Base-by-base conservation (phyloP, 2,329 filamentous ascomycete species). In the Pezicula rhizophila region DNA sequence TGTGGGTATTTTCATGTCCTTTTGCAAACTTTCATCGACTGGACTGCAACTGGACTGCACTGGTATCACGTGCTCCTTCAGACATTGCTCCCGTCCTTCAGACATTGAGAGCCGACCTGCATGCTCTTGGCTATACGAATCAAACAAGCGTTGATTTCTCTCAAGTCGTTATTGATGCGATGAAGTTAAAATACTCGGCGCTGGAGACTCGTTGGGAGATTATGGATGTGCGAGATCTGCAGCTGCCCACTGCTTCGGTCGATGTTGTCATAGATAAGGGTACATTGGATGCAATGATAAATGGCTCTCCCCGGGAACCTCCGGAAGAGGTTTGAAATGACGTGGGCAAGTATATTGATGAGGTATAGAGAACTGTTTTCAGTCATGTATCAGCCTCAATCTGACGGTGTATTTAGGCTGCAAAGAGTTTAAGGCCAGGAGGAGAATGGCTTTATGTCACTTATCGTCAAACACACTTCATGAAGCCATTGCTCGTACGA, bases 71-170 rank as follows among this genome's bases (percentile, higher is more conserved):
- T 35, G 33, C 33, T 41, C 17, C 43, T 25, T 23, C 50, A 81
- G 77, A 74, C 71, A 1, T 64, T 82, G 5, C n/a, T n/a, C n/a
- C n/a, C n/a, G n/a, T 41, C 17, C 43, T 25, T 23, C 50, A 81
- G 77, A 74, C 71, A 1, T 64, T 82, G 5, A 77, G 78, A 2
- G 60, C 65, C 23, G 72, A 79, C 39, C 66, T 82, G 4, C 60
- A 68, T 5, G 49, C 59, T 5, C 62, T 62, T 8, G 75, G 77
- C 28, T 82, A 81, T 58, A 66, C 53, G 4, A 67, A 71, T 31
- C 78, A 82, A 56, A 62, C 76, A 4, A 80, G 76, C 53, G 65
- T 76, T 42, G 79, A 83, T 61, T 82, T 83, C 60, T 82, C 78
- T 0, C 49, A 67, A 1, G 68, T 74, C 1, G 74, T 78, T 0